Evolutionary conservation across 129 eudicot species (phyloP), one percentile per base, ranked within the genome.

Genomic region (Flaveria brownii): DNA sequence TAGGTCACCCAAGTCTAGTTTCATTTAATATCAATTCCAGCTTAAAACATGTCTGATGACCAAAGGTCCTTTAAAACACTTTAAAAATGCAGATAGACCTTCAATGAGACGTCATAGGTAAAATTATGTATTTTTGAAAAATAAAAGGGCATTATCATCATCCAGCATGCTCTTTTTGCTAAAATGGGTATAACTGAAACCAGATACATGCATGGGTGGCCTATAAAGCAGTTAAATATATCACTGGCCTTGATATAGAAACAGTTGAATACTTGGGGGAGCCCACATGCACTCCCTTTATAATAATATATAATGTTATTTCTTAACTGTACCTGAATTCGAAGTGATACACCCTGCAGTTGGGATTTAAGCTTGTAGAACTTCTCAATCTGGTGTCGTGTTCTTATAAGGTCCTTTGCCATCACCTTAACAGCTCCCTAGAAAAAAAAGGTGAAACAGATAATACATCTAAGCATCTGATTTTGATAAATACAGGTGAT

Each of bases 371-470:
- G 92, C 87, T 92, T 92, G 81, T 92, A 92, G 39, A 92, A 92
- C 70, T 92, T 92, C 78, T 92, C 98, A 80, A 92, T 73, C 75
- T 92, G 98, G 81, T 92, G 98, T 59, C 96, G 81, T 72, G 98
- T 92, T 84, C 98, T 90, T 70, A 92, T 92, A 76, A 92, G 96
- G 82, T 92, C 98, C 84, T 92, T 92, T 1, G 98, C 98, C 98
- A 92, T 92, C 52, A 92, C 92, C 85, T 88, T 92, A 14, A 92
- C 98, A 65, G 98, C 98, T 65, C 98, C 98, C 98, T 92, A 77
- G 22, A 55, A 56, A 28, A 22, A 22, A 5, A 41, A 43, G 10
- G 42, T 9, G 78, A 70, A 51, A 70, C 0, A 61, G 54, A 2
- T 9, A 63, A 69, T 46, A 62, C 51, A 67, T 43, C 14, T 6